Conservation (phyloP, 148 eudicot genomes). For the Dysphania ambrosioides region DNA sequence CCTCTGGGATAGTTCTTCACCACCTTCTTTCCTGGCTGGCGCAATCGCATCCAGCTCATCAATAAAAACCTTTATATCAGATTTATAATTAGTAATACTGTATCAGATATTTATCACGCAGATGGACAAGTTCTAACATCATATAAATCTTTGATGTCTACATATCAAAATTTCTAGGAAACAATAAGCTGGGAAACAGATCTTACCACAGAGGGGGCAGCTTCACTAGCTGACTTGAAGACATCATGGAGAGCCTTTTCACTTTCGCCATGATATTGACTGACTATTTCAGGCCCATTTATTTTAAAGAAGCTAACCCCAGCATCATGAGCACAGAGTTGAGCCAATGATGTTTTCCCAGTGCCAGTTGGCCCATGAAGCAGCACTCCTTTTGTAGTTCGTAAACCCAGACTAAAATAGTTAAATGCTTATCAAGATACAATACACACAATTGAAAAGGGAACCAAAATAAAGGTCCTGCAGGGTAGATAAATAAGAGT, state of each 20-base stretch:
- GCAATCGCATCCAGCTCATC: slow-evolving; percentile 98
- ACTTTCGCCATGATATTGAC: slow-evolving; percentile 84
- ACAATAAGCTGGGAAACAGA: slow-evolving; percentile 14
- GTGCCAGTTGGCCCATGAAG: slow-evolving; percentile 97
- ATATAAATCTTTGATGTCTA: background rate
- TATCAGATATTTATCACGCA: background rate
- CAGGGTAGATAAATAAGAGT: background rate
- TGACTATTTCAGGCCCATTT: slow-evolving; percentile 83
- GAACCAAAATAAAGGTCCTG: slow-evolving; percentile 3
- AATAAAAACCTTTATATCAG: slow-evolving; percentile 61
- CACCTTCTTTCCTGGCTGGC: slow-evolving; percentile 87
- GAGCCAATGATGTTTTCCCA: slow-evolving; percentile 89
- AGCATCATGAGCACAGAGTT: slow-evolving; percentile 68
- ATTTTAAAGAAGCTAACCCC: slow-evolving; percentile 72
- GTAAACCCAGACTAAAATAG: slow-evolving; percentile 68
- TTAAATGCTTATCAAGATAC: slow-evolving; percentile 30
- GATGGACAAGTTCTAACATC: background rate
- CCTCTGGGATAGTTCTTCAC: slow-evolving; percentile 85
- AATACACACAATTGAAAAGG: slow-evolving; percentile 9
- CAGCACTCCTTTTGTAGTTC: slow-evolving; percentile 89
- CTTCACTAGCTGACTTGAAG: slow-evolving; percentile 70
- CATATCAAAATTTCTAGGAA: background rate
- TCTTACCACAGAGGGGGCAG: slow-evolving; percentile 86
- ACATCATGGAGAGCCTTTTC: slow-evolving; percentile 75
- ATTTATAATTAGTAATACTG: slow-evolving; percentile 12